These are phyloP conservation scores for Calcarisporium arbuscula DNA, from an alignment of 2,329 filamentous ascomycete species.

Conservation along the genomic window DNA sequence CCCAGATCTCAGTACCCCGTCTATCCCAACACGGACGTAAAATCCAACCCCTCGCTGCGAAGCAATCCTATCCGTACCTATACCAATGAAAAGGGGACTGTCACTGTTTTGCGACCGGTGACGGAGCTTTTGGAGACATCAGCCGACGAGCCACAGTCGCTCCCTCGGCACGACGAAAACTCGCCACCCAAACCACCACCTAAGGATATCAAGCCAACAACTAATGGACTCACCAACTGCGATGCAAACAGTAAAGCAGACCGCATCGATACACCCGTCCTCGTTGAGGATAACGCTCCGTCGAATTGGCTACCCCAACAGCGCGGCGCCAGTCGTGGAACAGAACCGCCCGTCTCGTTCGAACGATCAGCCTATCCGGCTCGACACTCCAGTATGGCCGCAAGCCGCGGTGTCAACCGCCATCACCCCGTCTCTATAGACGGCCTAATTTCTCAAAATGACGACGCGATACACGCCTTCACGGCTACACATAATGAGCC, in stretches of 20 bases:
- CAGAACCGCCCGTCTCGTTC: conserved; percentile 5
- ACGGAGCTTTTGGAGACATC: conserved; percentile 16
- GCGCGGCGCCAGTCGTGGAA: conserved; percentile 1
- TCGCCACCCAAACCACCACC: too few relatives aligned
- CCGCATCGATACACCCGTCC: too few relatives aligned
- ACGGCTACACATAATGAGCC: too few relatives aligned
- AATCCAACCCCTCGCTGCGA: conserved; percentile 4
- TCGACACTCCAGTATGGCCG: conserved; percentile 20
- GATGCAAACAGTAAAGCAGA: too few relatives aligned
- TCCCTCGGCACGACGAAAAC: conserved; percentile 14
- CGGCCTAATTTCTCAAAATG: conserved; percentile 11
- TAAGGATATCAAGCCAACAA: too few relatives aligned
- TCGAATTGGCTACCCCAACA: too few relatives aligned
- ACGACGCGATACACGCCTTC: conserved; percentile 1
- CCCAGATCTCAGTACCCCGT: conserved; percentile 28
- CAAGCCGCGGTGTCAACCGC: conserved; percentile 6
- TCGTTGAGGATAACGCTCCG: too few relatives aligned
- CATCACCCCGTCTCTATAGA: conserved; percentile 15
- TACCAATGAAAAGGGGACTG: conserved; percentile 27
- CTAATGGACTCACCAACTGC: too few relatives aligned
- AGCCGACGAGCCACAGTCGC: background rate
- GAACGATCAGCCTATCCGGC: conserved; percentile 14
- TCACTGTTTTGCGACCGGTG: conserved; percentile 28
- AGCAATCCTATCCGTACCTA: conserved; percentile 20
- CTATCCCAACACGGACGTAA: conserved; percentile 12